phyloP scores from a whole-genome alignment of 768 basidiomycete species.

The Daedaleopsis sinensis region DNA sequence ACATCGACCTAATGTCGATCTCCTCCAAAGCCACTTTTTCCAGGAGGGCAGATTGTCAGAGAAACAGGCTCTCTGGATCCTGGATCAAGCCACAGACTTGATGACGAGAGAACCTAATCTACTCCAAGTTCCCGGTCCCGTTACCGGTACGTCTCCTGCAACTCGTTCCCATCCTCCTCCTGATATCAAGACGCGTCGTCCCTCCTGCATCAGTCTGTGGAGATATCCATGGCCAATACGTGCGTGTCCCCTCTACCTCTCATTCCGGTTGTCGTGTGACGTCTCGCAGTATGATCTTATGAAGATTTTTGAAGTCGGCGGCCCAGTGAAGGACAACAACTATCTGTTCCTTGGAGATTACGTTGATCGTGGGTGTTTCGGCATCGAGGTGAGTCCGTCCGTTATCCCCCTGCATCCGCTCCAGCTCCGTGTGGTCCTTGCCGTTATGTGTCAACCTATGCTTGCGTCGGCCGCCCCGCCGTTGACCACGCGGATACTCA shows the following conservation, averaged over 20 bases:
- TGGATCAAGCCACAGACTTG: conserved; percentile 66
- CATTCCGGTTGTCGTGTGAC: background rate
- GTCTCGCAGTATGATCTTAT: conserved; percentile 86
- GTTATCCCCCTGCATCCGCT: background rate
- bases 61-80: conserved; percentile 81
- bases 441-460: background rate
- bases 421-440: too few species aligned
- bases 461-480: background rate
- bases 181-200: conserved; percentile 5
- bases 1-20: conserved; percentile 73
- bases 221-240: conserved; percentile 98
- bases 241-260: conserved; percentile 34
- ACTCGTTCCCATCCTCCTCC: background rate
- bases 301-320: conserved; percentile 97
- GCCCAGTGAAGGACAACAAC: conserved; percentile 76
- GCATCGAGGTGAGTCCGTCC: conserved; percentile 60
- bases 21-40: conserved; percentile 89
- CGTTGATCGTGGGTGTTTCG: conserved; percentile 94
- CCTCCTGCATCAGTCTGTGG: conserved; percentile 72
- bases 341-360: conserved; percentile 98
- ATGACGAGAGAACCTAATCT: conserved; percentile 82
- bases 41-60: conserved; percentile 84
- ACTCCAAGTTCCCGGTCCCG: conserved; percentile 83
- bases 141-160: conserved; percentile 69
- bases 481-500: background rate